These are phyloP conservation scores for Extremus antarcticus DNA, from an alignment of 495 filamentous ascomycete species.

Conservation along the genomic window DNA sequence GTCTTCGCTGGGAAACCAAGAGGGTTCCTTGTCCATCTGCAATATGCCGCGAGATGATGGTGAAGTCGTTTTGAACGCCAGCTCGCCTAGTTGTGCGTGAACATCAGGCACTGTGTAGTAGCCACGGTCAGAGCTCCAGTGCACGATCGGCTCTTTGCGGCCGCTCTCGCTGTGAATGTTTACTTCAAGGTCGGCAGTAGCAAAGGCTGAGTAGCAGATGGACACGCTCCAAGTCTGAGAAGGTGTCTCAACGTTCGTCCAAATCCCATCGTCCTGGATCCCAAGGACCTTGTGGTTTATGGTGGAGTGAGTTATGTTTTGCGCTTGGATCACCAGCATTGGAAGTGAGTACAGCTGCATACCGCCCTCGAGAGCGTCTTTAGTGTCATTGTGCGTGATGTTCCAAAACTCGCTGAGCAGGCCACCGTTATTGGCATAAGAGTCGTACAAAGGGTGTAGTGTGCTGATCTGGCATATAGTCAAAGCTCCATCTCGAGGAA, in stretches of 20 bases:
- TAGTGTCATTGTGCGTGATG: neutral
- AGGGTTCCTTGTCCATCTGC: neutral
- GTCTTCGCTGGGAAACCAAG: neutral
- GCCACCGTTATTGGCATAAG: neutral
- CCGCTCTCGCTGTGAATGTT: neutral
- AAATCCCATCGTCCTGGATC: neutral
- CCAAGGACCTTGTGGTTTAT: neutral
- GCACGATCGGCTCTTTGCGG: neutral
- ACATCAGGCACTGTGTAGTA: neutral
- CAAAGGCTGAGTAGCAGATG: neutral
- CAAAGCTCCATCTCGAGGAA: no score
- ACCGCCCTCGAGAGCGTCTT: neutral
- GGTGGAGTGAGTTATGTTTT: neutral
- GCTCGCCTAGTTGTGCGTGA: neutral
- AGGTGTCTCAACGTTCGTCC: neutral
- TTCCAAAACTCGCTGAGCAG: neutral
- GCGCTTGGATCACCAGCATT: neutral
- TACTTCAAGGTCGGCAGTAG: neutral
- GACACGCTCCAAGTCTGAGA: neutral
- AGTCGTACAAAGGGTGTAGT: neutral
- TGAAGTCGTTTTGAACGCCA: neutral
- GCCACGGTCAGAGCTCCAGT: neutral
- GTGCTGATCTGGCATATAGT: neutral
- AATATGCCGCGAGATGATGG: neutral
- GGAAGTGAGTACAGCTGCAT: neutral